These are phyloP conservation scores for Mycosphaerella sp. DNA, from an alignment of 2,329 filamentous ascomycete genomes.

Conservation along the genomic window DNA sequence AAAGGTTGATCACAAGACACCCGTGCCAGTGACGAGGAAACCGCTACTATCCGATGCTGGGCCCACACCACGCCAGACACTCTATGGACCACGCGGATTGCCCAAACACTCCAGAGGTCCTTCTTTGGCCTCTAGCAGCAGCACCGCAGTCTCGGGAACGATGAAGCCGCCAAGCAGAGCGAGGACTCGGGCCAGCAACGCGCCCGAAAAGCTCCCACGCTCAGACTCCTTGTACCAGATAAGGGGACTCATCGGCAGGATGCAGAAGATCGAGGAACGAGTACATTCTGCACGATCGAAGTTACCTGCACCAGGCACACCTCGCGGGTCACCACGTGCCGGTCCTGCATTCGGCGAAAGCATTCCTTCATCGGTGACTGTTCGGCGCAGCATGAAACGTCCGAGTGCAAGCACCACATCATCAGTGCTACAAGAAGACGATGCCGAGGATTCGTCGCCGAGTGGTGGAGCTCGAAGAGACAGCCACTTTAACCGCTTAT, in stretches of 20 bases:
- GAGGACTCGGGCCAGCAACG: conserved; percentile 37
- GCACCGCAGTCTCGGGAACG: conserved; percentile 24
- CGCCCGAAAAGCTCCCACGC: conserved; percentile 43
- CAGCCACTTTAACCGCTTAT: conserved; percentile 42
- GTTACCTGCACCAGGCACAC: conserved; percentile 75
- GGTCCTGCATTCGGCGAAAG: conserved; percentile 30
- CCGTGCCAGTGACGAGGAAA: conserved; percentile 35
- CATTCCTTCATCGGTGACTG: conserved; percentile 52
- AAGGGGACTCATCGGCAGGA: conserved; percentile 86
- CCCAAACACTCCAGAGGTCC: conserved; percentile 51
- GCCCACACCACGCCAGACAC: conserved; percentile 49
- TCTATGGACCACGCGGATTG: conserved; percentile 38
- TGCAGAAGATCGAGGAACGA: conserved; percentile 90
- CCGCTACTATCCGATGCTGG: conserved; percentile 48
- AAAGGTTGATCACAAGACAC: conserved; percentile 37
- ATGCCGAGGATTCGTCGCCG: conserved; percentile 14
- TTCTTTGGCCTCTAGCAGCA: conserved; percentile 43
- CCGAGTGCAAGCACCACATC: conserved; percentile 45
- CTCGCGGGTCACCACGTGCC: conserved; percentile 67
- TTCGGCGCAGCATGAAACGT: conserved; percentile 63
- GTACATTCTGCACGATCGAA: conserved; percentile 90
- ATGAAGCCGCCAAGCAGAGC: conserved; percentile 40
- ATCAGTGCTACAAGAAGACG: conserved; percentile 28
- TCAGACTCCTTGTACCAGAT: conserved; percentile 84
- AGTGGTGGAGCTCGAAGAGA: conserved; percentile 20